These are phyloP conservation scores for Blastobotrys americana DNA, from an alignment of 805 yeast genomes.

Conservation along the genomic window DNA sequence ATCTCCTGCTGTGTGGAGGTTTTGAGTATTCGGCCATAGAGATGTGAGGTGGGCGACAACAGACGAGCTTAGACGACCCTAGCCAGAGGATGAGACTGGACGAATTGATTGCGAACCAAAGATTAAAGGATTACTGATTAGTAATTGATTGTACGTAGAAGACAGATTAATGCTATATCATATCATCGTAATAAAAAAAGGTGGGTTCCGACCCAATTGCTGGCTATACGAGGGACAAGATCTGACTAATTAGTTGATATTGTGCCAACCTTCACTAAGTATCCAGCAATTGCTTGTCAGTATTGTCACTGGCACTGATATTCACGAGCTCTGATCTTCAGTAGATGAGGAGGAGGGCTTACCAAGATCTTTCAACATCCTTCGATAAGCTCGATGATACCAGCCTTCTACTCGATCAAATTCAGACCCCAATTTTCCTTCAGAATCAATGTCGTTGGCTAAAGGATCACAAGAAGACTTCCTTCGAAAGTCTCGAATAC, in stretches of 20 bases:
- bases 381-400: slow-evolving; percentile 6
- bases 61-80: not conserved
- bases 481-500: slow-evolving; percentile 24
- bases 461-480: slow-evolving; percentile 20
- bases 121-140: no score
- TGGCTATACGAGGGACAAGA: no score
- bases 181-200: no score
- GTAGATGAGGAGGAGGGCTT: no score
- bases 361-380: not conserved
- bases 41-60: not conserved
- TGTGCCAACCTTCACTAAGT: no score
- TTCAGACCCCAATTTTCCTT: slow-evolving; percentile 9
- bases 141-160: no score
- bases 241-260: no score
- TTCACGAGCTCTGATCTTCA: no score
- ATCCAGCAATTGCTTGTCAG: not conserved
- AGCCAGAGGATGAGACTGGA: not conserved
- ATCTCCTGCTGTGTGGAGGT: not conserved
- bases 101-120: no score
- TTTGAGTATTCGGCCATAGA: not conserved
- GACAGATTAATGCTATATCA: no score
- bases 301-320: no score
- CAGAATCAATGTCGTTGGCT: slow-evolving; percentile 2
- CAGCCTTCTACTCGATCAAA: slow-evolving; percentile 17
- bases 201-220: no score